A percentile compares a stretch with the other conserved stretches of the same genome.
phyloP scores from a whole-genome alignment of 352 stramenopile species.

The Globisporangium iwayamae region DNA sequence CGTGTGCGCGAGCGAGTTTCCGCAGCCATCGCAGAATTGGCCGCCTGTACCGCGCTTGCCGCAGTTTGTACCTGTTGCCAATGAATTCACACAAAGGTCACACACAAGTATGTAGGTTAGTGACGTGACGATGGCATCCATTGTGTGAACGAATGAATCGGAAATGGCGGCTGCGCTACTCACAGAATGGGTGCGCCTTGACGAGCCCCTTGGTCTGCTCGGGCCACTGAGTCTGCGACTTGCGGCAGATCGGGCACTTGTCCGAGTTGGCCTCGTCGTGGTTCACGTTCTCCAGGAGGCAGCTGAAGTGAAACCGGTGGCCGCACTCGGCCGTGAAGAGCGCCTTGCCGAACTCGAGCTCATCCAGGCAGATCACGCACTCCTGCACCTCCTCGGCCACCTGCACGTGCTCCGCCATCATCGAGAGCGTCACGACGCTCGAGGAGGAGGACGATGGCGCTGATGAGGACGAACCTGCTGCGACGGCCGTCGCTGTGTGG shows the following conservation, averaged over 20 bases:
- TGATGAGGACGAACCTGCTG: neutral
- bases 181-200: constrained; percentile 83
- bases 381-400: constrained; percentile 44
- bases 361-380: constrained; percentile 85
- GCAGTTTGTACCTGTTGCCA: constrained; percentile 57
- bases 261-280: constrained; percentile 86
- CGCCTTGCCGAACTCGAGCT: constrained; percentile 55
- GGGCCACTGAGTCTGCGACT: constrained; percentile 79
- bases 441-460: neutral
- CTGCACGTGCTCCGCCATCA: constrained; percentile 21
- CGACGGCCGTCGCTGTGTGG: constrained; percentile 17
- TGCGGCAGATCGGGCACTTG: constrained; percentile 87
- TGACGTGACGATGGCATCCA: neutral
- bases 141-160: neutral
- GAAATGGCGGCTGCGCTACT: constrained; percentile 6
- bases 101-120: neutral
- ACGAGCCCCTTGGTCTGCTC: constrained; percentile 82
- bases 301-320: constrained; percentile 86
- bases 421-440: constrained; percentile 34
- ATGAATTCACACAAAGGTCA: neutral
- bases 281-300: constrained; percentile 86
- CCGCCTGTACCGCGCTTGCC: constrained; percentile 67
- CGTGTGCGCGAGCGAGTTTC: constrained; percentile 67
- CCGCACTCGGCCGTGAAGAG: constrained; percentile 85
- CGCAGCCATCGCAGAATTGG: constrained; percentile 72